Evolutionary conservation across 768 basidiomycete genomes (phyloP).

Genomic region (Amanita inopinata): DNA sequence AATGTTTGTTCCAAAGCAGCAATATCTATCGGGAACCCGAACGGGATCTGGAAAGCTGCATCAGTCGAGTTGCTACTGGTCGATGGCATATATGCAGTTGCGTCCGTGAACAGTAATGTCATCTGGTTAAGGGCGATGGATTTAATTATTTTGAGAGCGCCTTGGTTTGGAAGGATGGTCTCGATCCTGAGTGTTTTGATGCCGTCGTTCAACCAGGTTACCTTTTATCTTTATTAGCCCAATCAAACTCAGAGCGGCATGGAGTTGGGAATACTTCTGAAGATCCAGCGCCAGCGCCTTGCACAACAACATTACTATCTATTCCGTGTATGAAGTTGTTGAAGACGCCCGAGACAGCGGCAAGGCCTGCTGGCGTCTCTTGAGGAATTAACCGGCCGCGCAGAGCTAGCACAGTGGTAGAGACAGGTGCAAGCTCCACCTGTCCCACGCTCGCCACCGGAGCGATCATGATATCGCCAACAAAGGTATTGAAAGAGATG

Average conservation of each 20-base stretch:
- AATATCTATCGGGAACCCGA: conserved; percentile 63
- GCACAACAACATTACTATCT: conserved; percentile 48
- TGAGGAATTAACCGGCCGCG: conserved; percentile 61
- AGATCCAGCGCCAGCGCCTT: conserved; percentile 49
- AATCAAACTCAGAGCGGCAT: neutral
- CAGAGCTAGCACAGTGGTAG: conserved; percentile 43
- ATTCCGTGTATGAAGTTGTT: conserved; percentile 64
- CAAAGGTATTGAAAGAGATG: conserved; percentile 52
- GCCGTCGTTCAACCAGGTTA: conserved; percentile 64
- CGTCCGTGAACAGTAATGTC: conserved; percentile 45
- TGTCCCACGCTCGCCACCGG: conserved; percentile 39
- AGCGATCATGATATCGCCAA: conserved; percentile 45
- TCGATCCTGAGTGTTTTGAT: conserved; percentile 52
- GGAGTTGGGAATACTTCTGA: conserved; percentile 29
- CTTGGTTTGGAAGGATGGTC: conserved; percentile 54
- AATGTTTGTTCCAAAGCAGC: conserved; percentile 51
- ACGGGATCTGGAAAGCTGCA: conserved; percentile 59
- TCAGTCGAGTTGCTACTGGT: conserved; percentile 52
- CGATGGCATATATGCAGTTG: conserved; percentile 46
- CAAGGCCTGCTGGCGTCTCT: conserved; percentile 37
- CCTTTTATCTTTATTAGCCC: conserved; percentile 25
- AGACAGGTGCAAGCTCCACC: conserved; percentile 45
- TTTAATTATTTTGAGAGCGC: conserved; percentile 52
- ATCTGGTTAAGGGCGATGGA: conserved; percentile 53
- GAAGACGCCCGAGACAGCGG: conserved; percentile 53